Percentiles rank a stretch among this genome's conserved stretches.
Evolutionary conservation across 192 early-diverging fungal genomes (phyloP).

Genomic region (Phlyctochytrium bullatum): DNA sequence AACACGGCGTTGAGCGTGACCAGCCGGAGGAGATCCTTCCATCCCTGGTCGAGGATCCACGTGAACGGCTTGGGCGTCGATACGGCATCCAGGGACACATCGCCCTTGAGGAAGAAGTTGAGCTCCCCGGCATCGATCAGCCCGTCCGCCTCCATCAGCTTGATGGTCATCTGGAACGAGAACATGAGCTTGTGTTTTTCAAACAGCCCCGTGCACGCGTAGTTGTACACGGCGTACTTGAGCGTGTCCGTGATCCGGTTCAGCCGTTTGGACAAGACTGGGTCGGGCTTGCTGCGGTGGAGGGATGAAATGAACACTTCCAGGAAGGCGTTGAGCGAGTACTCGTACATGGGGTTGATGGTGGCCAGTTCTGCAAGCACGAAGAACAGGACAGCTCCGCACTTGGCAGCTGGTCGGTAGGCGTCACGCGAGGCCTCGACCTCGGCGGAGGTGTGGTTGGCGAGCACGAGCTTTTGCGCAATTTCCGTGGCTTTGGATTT

Average conservation of each 20-base stretch:
- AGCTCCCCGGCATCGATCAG: conserved; percentile 50
- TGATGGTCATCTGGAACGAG: conserved; percentile 64
- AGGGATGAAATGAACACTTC: conserved; percentile 55
- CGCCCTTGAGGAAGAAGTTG: conserved; percentile 64
- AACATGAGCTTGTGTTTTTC: conserved; percentile 66
- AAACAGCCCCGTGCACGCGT: conserved; percentile 60
- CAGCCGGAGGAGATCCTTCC: conserved; percentile 54
- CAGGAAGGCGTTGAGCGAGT: conserved; percentile 49
- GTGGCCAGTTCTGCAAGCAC: conserved; percentile 57
- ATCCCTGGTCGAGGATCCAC: conserved; percentile 59
- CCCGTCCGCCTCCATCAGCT: conserved; percentile 56
- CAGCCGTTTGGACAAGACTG: conserved; percentile 49
- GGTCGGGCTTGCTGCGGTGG: conserved; percentile 56
- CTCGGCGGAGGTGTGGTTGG: conserved; percentile 60
- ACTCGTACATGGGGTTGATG: conserved; percentile 67
- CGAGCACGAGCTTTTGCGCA: conserved; percentile 55
- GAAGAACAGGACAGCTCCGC: conserved; percentile 62
- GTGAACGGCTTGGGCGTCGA: conserved; percentile 47
- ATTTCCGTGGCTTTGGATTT: conserved; percentile 64
- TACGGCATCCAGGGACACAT: conserved; percentile 57
- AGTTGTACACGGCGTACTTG: conserved; percentile 64
- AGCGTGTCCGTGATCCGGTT: conserved; percentile 57
- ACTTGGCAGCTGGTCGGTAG: conserved; percentile 56
- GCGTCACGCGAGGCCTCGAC: conserved; percentile 59
- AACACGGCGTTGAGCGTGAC: conserved; percentile 48